phyloP scores from a whole-genome alignment of 139 green algal species.

The Chlorella sp. region DNA sequence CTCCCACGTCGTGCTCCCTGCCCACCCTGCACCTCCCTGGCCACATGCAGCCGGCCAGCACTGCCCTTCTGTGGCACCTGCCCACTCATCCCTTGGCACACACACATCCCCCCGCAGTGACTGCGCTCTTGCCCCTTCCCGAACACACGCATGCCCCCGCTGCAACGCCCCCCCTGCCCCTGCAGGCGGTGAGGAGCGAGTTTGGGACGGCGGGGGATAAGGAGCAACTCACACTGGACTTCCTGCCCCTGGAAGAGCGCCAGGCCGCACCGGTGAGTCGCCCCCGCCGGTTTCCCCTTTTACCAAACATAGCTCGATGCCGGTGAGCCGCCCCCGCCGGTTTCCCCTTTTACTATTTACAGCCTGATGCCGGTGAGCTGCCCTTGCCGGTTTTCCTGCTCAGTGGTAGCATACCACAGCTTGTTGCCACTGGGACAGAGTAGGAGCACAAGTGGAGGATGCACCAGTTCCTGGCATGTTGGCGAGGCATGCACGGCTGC shows the following conservation, averaged over 20 bases:
- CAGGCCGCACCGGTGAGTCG: not conserved
- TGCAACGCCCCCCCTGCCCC: not conserved
- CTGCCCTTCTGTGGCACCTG: not conserved
- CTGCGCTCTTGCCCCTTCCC: no score
- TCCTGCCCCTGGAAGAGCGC: constrained; percentile 10
- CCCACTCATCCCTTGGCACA: not conserved
- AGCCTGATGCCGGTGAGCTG: no score
- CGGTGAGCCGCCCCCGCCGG: not conserved
- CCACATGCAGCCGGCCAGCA: not conserved
- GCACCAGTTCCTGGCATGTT: no score
- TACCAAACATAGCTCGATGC: no score
- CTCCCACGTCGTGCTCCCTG: no score
- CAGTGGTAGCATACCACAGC: no score
- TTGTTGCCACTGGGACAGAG: no score
- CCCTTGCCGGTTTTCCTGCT: no score
- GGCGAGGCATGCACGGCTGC: no score
- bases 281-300: not conserved
- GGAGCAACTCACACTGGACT: constrained; percentile 25
- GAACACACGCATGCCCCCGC: no score
- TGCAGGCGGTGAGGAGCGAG: constrained; percentile 1
- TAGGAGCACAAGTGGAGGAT: no score
- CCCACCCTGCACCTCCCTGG: not conserved
- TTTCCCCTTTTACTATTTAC: not conserved
- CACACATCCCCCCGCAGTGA: not conserved
- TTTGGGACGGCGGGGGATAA: constrained; percentile 19